phyloP scores from a whole-genome alignment of 2,329 filamentous ascomycete species.

The Phoma sp. region DNA sequence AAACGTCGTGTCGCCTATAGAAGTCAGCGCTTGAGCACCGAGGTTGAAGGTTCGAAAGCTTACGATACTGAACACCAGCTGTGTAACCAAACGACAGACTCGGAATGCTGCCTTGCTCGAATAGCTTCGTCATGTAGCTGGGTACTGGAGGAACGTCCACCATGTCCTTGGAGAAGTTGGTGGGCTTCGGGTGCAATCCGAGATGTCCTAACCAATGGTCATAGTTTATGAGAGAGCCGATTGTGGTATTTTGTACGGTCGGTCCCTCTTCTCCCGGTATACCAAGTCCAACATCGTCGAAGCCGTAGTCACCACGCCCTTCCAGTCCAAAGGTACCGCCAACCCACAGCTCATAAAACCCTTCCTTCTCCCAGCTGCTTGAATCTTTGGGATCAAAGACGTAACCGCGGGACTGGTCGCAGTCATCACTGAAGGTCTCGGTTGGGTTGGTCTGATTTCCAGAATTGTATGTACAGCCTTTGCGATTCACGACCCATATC shows the following conservation, averaged over 20 bases:
- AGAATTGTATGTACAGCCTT: slow-evolving; percentile 46
- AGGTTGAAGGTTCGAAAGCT: slow-evolving; percentile 29
- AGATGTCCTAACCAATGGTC: slow-evolving; percentile 56
- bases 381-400: slow-evolving; percentile 63
- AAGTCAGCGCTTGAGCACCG: slow-evolving; percentile 9
- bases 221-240: slow-evolving; percentile 48
- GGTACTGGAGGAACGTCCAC: slow-evolving; percentile 56
- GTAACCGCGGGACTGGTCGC: slow-evolving; percentile 63
- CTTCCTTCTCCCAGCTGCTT: slow-evolving; percentile 63
- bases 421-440: slow-evolving; percentile 42
- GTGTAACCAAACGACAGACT: slow-evolving; percentile 79
- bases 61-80: slow-evolving; percentile 75
- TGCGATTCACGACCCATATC: slow-evolving; percentile 66
- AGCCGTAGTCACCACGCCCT: slow-evolving; percentile 70
- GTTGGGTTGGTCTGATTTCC: slow-evolving; percentile 49
- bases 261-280: slow-evolving; percentile 48
- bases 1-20: slow-evolving; percentile 42
- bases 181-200: slow-evolving; percentile 56
- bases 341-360: slow-evolving; percentile 65
- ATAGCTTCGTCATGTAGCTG: slow-evolving; percentile 60
- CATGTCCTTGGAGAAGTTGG: slow-evolving; percentile 57
- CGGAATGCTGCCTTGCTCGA: slow-evolving; percentile 64
- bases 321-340: slow-evolving; percentile 61
- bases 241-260: slow-evolving; percentile 50
- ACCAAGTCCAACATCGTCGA: slow-evolving; percentile 55